Base-by-base conservation (phyloP, 345 rosid genomes). In the Arabidopsis suecica region DNA sequence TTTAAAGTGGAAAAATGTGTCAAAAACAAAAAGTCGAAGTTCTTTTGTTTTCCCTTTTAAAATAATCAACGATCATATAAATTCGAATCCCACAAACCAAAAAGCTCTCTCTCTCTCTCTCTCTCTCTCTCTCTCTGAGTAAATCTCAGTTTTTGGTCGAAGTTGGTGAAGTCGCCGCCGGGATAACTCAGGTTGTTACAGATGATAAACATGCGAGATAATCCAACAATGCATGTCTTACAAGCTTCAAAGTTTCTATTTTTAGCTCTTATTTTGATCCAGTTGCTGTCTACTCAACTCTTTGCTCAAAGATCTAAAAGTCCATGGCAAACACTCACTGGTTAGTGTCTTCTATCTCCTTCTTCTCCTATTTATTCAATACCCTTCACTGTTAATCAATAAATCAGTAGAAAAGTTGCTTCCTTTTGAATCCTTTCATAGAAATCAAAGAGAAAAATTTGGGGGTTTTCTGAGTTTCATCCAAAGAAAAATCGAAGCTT, bases 261-360 rank as follows among this genome's bases (percentile, higher is more conserved):
- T 55, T 71, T 20, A 22, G 55, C 69, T 34, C 60, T 60, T 71
- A 30, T 81, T 80, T 58, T 58, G 72, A 72, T 66, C 65, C 79
- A 78, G 10, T 50, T 82, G 13, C 61, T 65, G 7, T 3, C 82
- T 65, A 79, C 82, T 78, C 79, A 76, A 48, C 84, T 86, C 80
- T 74, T 76, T 44, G 90, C 89, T 85, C 88, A 83, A 81, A 82
- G 88, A 89, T 87, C 94, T 83, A 41, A 78, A 9, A 55, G 71
- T 69, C 84, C 65, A 57, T 89, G 91, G 91, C 81, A 69, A 44
- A 89, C 94, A 16, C 83, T 86, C 50, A 76, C 42, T 53, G 91
- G 93, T 86, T 23, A 41, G 57, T 69, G 7, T 40, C 49, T 61
- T 45, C 49, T 63, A 0, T 64, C 54, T 72, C 76, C 65, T 22